Evolutionary conservation across 2,329 filamentous ascomycete species (phyloP).

Genomic region (Cytospora paraplurivora): DNA sequence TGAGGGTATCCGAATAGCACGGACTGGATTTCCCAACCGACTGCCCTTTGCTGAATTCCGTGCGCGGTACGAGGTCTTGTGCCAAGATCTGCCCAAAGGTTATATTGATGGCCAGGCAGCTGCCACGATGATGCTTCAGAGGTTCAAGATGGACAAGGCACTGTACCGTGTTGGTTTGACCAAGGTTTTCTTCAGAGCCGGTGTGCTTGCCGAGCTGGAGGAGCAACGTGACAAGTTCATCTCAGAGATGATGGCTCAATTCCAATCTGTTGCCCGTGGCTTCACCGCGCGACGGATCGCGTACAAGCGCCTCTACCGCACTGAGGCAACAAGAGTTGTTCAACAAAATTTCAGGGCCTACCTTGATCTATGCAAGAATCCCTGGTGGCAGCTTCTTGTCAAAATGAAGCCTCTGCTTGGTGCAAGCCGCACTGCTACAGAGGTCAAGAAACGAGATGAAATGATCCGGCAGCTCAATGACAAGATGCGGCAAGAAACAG

Average conservation of each 20-base stretch:
- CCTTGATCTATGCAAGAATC: slow-evolving; percentile 83
- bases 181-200: slow-evolving; percentile 97
- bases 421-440: slow-evolving; percentile 84
- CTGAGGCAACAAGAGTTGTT: slow-evolving; percentile 92
- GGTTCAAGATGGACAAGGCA: slow-evolving; percentile 79
- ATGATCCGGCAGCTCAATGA: slow-evolving; percentile 86
- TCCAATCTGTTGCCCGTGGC: slow-evolving; percentile 89
- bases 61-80: slow-evolving; percentile 93
- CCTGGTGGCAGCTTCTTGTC: slow-evolving; percentile 95
- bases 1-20: slow-evolving; percentile 96
- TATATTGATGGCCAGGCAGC: slow-evolving; percentile 89
- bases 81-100: slow-evolving; percentile 81
- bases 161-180: slow-evolving; percentile 93
- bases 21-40: slow-evolving; percentile 94
- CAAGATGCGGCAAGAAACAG: slow-evolving; percentile 76
- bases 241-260: slow-evolving; percentile 87
- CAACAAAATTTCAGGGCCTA: slow-evolving; percentile 94
- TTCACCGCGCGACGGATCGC: slow-evolving; percentile 86
- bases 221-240: slow-evolving; percentile 93
- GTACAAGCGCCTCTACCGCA: slow-evolving; percentile 90
- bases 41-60: slow-evolving; percentile 92
- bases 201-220: slow-evolving; percentile 93
- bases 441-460: slow-evolving; percentile 93
- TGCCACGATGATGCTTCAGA: slow-evolving; percentile 84
- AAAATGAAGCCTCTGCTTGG: slow-evolving; percentile 95